These are phyloP conservation scores for Colletotrichum cordylinicola DNA, from an alignment of 2,329 filamentous ascomycete species.

Conservation along the genomic window DNA sequence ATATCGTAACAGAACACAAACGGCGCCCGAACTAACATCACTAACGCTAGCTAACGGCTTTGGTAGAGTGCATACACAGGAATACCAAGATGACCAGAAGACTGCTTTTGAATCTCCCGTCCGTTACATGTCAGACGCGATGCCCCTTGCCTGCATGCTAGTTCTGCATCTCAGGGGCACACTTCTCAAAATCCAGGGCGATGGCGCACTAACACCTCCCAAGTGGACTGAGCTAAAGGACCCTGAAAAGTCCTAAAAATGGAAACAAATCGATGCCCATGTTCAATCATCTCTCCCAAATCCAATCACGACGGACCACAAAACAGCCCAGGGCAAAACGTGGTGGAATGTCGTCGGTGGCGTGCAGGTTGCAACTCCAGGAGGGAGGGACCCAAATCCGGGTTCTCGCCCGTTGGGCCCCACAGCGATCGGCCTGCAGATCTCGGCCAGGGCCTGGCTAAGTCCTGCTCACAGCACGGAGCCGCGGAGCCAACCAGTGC, in stretches of 20 bases:
- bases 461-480: not conserved
- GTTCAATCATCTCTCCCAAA: not conserved
- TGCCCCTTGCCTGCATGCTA: not conserved
- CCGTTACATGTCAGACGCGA: no score
- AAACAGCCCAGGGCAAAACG: not conserved
- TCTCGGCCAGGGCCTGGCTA: slow-evolving; percentile 14
- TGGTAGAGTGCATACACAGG: no score
- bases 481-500: not conserved
- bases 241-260: not conserved
- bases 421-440: slow-evolving; percentile 15
- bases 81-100: no score
- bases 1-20: no score
- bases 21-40: no score
- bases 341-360: slow-evolving; percentile 10
- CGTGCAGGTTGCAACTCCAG: not conserved
- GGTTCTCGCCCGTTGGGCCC: not conserved
- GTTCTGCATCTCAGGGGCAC: not conserved
- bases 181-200: not conserved
- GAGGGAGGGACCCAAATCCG: slow-evolving; percentile 7
- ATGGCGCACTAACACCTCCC: not conserved
- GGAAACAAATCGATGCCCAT: not conserved
- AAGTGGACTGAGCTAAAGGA: not conserved
- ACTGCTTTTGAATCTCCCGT: no score
- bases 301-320: not conserved
- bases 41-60: no score